Evolutionary conservation across 805 yeast species (phyloP).

Genomic region (Brettanomyces naardenensis): DNA sequence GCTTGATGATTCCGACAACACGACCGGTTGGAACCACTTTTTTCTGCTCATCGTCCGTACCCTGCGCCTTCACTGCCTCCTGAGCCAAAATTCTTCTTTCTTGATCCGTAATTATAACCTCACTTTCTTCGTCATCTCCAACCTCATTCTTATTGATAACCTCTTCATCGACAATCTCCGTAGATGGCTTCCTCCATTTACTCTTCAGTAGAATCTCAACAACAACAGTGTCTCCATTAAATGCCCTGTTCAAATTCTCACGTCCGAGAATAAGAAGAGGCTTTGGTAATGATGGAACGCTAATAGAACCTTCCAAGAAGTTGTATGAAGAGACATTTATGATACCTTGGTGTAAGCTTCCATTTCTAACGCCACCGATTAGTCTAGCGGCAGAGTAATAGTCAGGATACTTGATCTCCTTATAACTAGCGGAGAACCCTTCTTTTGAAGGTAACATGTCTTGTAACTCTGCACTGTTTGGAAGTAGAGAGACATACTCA

Average conservation of each 20-base stretch:
- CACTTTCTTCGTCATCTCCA: constrained; percentile 44
- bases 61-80: constrained; percentile 62
- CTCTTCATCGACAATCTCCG: constrained; percentile 71
- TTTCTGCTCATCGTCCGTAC: constrained; percentile 30
- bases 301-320: constrained; percentile 78
- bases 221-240: constrained; percentile 86
- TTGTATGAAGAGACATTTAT: constrained; percentile 79
- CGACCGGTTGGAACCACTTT: constrained; percentile 86
- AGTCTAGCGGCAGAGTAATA: constrained; percentile 75
- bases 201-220: constrained; percentile 80
- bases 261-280: constrained; percentile 81
- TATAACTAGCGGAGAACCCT: constrained; percentile 28
- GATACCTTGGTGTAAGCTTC: constrained; percentile 80
- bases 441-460: constrained; percentile 65
- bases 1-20: constrained; percentile 77
- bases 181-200: constrained; percentile 83
- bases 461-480: constrained; percentile 64
- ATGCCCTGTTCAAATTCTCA: constrained; percentile 80
- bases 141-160: constrained; percentile 51
- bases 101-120: constrained; percentile 47
- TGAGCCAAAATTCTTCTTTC: constrained; percentile 69
- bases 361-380: constrained; percentile 85
- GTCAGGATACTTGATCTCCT: constrained; percentile 61
- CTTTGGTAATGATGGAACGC: constrained; percentile 62
- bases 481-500: constrained; percentile 66